Evolutionary conservation across 202 grass and related monocot genomes (phyloP).

Genomic region (Hordeum pubiflorum): DNA sequence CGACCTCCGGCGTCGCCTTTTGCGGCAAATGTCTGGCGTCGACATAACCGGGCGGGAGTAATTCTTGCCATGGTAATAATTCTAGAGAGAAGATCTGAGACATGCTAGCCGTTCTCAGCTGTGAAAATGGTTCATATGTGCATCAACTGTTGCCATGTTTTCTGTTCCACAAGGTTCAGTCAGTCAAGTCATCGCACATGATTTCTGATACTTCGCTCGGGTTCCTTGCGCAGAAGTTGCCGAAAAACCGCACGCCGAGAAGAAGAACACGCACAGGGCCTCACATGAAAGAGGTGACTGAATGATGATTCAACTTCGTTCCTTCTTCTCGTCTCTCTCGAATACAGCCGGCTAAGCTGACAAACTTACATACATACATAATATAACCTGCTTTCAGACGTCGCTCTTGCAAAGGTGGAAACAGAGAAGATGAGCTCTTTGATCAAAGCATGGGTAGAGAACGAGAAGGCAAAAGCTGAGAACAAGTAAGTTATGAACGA

Average conservation of each 20-base stretch:
- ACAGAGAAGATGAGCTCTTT: slow-evolving; percentile 35
- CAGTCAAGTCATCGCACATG: background rate
- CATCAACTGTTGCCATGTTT: background rate
- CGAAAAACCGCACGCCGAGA: slow-evolving; percentile 12
- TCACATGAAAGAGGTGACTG: slow-evolving; percentile 42
- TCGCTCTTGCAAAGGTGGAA: slow-evolving; percentile 44
- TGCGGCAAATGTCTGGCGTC: background rate
- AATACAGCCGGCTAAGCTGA: background rate
- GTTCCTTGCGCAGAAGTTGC: slow-evolving; percentile 22
- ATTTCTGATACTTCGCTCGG: background rate
- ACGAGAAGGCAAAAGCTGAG: slow-evolving; percentile 46
- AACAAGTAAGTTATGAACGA: slow-evolving; percentile 31
- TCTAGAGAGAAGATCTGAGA: too few species aligned
- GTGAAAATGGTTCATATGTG: too few species aligned
- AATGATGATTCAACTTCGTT: background rate
- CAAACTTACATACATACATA: too few species aligned
- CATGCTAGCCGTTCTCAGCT: background rate
- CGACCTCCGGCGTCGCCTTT: background rate
- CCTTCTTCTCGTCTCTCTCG: background rate
- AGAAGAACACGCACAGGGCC: slow-evolving; percentile 7
- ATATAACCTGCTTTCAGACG: slow-evolving; percentile 28
- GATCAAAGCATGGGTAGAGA: slow-evolving; percentile 52
- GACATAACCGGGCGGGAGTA: too few species aligned
- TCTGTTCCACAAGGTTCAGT: background rate
- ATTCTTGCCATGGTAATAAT: too few species aligned